Evolutionary conservation across 352 stramenopile genomes (phyloP).

Genomic region (Globisporangium cederbergense): DNA sequence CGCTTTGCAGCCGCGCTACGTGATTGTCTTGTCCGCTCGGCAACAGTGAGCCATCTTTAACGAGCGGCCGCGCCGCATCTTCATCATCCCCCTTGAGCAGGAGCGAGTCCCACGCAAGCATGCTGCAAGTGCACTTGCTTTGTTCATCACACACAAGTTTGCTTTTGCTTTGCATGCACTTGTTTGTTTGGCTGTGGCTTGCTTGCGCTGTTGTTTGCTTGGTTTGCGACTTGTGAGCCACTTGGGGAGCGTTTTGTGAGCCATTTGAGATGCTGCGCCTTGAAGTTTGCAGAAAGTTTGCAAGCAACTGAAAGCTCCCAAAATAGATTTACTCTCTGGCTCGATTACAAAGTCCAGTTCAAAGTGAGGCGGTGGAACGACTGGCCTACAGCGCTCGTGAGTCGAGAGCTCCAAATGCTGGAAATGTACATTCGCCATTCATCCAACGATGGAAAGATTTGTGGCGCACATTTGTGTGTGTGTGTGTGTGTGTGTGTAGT

Average conservation of each 20-base stretch:
- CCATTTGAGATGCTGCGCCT: neutral
- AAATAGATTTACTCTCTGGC: neutral
- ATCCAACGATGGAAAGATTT: neutral
- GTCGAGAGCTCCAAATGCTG: neutral
- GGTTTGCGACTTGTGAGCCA: too few relatives aligned
- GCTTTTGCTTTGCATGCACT: neutral
- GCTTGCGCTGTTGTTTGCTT: too few relatives aligned
- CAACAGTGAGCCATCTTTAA: neutral
- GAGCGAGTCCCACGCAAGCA: neutral
- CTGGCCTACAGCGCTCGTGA: neutral
- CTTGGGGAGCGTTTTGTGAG: neutral
- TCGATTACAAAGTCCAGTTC: neutral
- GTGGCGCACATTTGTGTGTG: neutral
- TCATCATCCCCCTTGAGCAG: neutral
- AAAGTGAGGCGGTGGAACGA: neutral
- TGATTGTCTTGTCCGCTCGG: neutral
- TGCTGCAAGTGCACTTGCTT: neutral
- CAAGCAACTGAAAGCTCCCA: neutral
- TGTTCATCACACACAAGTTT: neutral
- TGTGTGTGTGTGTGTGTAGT: neutral
- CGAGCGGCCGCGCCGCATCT: neutral
- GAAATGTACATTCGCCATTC: neutral
- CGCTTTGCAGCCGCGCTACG: neutral
- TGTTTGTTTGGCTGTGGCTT: neutral
- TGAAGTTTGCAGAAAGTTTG: neutral